A percentile compares a stretch with the other conserved stretches of the same genome.
Conservation (phyloP, 2,329 filamentous ascomycete genomes). For the Cryphonectria japonica region DNA sequence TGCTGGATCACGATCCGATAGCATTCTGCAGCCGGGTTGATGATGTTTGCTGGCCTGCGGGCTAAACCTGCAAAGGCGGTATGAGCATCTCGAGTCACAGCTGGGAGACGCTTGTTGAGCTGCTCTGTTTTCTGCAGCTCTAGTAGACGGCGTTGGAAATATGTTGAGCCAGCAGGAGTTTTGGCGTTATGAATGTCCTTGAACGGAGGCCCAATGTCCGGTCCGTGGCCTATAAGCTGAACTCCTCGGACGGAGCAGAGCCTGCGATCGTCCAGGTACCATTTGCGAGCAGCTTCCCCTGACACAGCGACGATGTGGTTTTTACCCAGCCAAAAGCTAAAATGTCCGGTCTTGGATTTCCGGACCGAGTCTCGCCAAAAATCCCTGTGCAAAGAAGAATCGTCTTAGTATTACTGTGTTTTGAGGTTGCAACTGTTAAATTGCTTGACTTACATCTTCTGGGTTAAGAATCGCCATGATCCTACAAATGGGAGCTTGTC, state of each 20-base stretch:
- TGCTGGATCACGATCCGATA: slow-evolving; percentile 1
- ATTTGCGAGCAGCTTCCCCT: slow-evolving; percentile 24
- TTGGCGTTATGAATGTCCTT: not conserved
- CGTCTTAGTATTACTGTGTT: not conserved
- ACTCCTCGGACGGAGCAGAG: not conserved
- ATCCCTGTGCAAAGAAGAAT: not conserved
- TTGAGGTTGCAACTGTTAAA: not conserved
- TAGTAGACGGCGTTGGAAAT: slow-evolving; percentile 22
- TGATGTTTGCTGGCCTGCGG: not conserved
- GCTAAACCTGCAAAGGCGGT: not conserved
- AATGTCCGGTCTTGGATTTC: slow-evolving; percentile 23
- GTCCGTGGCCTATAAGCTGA: slow-evolving; percentile 1
- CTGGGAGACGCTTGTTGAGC: slow-evolving; percentile 12
- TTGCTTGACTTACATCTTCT: not conserved
- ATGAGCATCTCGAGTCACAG: not conserved
- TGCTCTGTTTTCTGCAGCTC: slow-evolving; percentile 18
- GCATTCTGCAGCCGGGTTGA: not conserved
- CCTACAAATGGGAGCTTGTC: not conserved
- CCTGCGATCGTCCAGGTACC: slow-evolving; percentile 22
- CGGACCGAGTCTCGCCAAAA: slow-evolving; percentile 12
- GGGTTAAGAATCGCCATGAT: not conserved
- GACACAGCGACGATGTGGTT: slow-evolving; percentile 27
- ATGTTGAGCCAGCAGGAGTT: slow-evolving; percentile 13
- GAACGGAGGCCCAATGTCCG: not conserved
- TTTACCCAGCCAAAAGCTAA: slow-evolving; percentile 30